These are phyloP conservation scores for Spathaspora arborariae DNA, from an alignment of 805 yeast genomes.

Conservation along the genomic window DNA sequence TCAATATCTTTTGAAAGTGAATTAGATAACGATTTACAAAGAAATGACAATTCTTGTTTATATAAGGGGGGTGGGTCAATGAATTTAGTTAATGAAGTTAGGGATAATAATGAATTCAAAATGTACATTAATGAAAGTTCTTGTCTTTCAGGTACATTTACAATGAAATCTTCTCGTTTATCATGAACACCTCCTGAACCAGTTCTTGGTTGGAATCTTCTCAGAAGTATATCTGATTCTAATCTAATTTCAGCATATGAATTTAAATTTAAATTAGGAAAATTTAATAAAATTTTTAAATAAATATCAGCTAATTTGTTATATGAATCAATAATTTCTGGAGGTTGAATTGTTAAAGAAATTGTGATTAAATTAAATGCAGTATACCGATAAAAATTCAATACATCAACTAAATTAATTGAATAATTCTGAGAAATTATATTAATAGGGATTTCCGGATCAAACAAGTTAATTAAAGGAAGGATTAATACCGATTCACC, in stretches of 20 bases:
- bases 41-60: slow-evolving; percentile 13
- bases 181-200: neutral
- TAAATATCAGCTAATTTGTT: slow-evolving; percentile 18
- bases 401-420: slow-evolving; percentile 16
- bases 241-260: slow-evolving; percentile 1
- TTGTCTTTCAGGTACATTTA: slow-evolving; percentile 17
- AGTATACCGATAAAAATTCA: slow-evolving; percentile 22
- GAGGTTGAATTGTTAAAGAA: slow-evolving; percentile 11
- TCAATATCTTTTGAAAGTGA: slow-evolving; percentile 21
- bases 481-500: slow-evolving; percentile 16
- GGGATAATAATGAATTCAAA: slow-evolving; percentile 20
- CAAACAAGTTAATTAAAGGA: slow-evolving; percentile 10
- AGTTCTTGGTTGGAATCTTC: neutral
- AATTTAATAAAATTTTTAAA: slow-evolving; percentile 19
- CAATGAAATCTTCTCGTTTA: slow-evolving; percentile 4
- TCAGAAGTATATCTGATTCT: neutral
- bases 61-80: slow-evolving; percentile 13
- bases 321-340: slow-evolving; percentile 8
- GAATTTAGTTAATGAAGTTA: slow-evolving; percentile 15
- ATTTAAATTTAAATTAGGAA: slow-evolving; percentile 19
- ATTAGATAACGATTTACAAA: slow-evolving; percentile 17
- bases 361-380: slow-evolving; percentile 24
- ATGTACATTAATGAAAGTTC: slow-evolving; percentile 27
- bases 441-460: slow-evolving; percentile 20
- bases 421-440: slow-evolving; percentile 10